phyloP scores from a whole-genome alignment of 352 stramenopile genomes.

The Blastocystis sp. region DNA sequence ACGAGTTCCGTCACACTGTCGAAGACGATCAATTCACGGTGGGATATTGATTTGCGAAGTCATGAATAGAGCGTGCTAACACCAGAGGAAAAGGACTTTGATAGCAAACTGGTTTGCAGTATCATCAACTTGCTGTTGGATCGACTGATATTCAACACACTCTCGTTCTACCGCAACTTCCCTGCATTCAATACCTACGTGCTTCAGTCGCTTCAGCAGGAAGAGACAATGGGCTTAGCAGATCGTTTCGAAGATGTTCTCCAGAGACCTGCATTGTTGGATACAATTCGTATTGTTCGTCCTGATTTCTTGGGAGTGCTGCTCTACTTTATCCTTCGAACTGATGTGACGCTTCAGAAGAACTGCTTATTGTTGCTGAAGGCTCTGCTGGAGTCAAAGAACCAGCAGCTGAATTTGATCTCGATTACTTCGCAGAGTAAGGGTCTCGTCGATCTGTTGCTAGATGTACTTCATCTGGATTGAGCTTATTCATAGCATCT shows the following conservation, averaged over 20 bases:
- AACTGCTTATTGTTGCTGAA: not conserved
- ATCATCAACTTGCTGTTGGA: slow-evolving; percentile 27
- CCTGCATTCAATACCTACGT: not conserved
- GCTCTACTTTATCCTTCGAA: slow-evolving; percentile 41
- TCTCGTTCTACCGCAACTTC: not conserved
- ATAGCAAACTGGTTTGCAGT: not conserved
- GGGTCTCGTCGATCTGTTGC: not conserved
- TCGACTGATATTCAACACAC: not conserved
- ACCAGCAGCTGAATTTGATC: slow-evolving; percentile 40
- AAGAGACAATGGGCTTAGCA: not conserved
- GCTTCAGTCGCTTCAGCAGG: not conserved
- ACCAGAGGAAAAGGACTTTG: not conserved
- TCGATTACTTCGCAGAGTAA: not conserved
- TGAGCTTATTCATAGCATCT: not conserved
- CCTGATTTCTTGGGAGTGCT: slow-evolving; percentile 40
- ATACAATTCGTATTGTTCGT: not conserved
- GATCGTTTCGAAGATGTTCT: not conserved
- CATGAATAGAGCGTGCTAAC: not conserved
- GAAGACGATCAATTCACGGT: slow-evolving; percentile 51
- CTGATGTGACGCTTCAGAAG: not conserved
- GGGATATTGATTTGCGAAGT: not conserved
- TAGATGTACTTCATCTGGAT: not conserved
- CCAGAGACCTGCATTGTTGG: not conserved
- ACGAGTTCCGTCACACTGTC: slow-evolving; percentile 44
- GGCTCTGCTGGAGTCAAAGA: not conserved